These are phyloP conservation scores for Peltaster fructicola DNA, from an alignment of 2,329 filamentous ascomycete species.

Conservation along the genomic window DNA sequence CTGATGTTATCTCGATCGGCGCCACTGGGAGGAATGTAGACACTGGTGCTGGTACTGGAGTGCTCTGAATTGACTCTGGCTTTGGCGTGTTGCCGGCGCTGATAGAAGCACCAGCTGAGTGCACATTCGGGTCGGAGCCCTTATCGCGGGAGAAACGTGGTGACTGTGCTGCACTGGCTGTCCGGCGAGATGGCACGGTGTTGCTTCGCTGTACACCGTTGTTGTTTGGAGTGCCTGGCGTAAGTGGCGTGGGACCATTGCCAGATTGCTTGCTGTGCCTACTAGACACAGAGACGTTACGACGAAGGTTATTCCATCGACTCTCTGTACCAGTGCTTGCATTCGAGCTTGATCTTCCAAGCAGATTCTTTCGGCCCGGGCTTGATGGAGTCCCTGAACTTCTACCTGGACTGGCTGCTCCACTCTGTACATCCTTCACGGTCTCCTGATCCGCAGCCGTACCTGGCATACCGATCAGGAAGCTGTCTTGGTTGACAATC, in stretches of 20 bases:
- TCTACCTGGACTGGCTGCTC: constrained; percentile 36
- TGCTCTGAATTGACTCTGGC: constrained; percentile 14
- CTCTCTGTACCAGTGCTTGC: constrained; percentile 81
- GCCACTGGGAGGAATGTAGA: constrained; percentile 13
- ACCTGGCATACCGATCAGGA: constrained; percentile 94
- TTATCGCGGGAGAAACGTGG: constrained; percentile 43
- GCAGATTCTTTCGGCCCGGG: constrained; percentile 32
- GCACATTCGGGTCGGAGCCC: constrained; percentile 31
- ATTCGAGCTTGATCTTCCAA: constrained; percentile 66
- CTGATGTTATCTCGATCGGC: constrained; percentile 22
- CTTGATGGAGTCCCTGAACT: constrained; percentile 26
- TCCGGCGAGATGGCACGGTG: constrained; percentile 75
- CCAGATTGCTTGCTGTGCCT: constrained; percentile 62
- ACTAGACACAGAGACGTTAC: constrained; percentile 89
- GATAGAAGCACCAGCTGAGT: constrained; percentile 5
- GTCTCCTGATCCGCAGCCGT: constrained; percentile 87
- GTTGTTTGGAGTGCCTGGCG: constrained; percentile 25
- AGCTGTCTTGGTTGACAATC: constrained; percentile 96
- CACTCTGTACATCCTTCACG: constrained; percentile 51
- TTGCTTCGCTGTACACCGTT: constrained; percentile 56
- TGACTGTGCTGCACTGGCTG: constrained; percentile 44
- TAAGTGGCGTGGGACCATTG: constrained; percentile 51
- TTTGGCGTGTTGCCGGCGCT: constrained; percentile 9
- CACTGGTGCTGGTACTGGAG: constrained; percentile 13
- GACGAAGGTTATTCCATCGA: constrained; percentile 59